A percentile compares a stretch with the other conserved stretches of the same genome.
phyloP scores from a whole-genome alignment of 768 basidiomycete species.

The Termitomyces sp. region DNA sequence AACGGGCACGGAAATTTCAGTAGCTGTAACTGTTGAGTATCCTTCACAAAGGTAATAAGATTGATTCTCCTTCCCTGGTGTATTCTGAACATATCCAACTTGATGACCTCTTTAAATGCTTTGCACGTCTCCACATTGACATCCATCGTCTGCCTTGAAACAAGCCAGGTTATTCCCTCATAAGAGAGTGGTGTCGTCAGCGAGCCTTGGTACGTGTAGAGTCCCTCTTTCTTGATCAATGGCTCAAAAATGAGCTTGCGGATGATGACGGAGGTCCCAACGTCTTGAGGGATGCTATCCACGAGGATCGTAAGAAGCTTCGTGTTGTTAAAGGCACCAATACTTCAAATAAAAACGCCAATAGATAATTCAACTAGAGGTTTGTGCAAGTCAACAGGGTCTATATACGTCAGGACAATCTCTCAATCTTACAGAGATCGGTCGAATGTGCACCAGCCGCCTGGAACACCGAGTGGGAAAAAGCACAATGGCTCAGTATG shows the following conservation, averaged over 20 bases:
- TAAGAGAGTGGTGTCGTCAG: slow-evolving; percentile 10
- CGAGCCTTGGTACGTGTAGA: slow-evolving; percentile 7
- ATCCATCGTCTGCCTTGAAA: not conserved
- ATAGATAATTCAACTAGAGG: slow-evolving; percentile 1
- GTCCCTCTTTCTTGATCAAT: not conserved
- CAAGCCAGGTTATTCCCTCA: slow-evolving; percentile 7
- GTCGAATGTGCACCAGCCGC: not conserved
- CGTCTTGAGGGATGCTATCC: not conserved
- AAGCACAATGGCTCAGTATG: too few relatives aligned
- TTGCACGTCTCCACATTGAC: slow-evolving; percentile 2
- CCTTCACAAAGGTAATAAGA: not conserved
- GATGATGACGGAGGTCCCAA: not conserved
- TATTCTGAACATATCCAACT: slow-evolving; percentile 10
- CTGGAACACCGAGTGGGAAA: too few relatives aligned
- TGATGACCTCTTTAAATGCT: slow-evolving; percentile 6
- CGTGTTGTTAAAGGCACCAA: not conserved
- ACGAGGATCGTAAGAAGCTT: slow-evolving; percentile 2
- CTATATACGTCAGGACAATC: not conserved
- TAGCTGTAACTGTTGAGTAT: not conserved
- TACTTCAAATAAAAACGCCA: slow-evolving; percentile 6
- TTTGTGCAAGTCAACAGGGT: not conserved
- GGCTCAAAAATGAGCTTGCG: not conserved
- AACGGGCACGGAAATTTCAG: not conserved
- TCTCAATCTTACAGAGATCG: not conserved
- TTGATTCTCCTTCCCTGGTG: slow-evolving; percentile 7